A percentile compares a stretch with the other conserved stretches of the same genome.
phyloP scores from a whole-genome alignment of 2,329 filamentous ascomycete genomes.

The Penicillium sp. region DNA sequence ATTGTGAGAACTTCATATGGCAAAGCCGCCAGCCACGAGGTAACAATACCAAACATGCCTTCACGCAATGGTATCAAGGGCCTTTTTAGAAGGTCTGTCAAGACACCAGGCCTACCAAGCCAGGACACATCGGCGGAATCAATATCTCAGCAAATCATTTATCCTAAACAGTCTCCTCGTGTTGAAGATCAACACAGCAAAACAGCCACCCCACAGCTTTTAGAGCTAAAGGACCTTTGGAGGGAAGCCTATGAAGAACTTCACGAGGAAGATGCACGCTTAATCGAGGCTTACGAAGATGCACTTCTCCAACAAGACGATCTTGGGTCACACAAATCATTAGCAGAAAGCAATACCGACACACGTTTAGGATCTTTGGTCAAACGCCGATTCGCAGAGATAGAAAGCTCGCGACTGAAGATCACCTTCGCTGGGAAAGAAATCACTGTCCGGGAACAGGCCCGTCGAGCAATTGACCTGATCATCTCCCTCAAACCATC shows the following conservation, averaged over 20 bases:
- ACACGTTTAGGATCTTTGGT: neutral
- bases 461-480: neutral
- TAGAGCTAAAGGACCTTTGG: neutral
- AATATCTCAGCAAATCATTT: neutral
- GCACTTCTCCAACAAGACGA: neutral
- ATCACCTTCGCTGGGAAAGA: neutral
- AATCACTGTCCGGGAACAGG: neutral
- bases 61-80: neutral
- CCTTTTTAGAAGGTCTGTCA: neutral
- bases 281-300: neutral
- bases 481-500: constrained; percentile 9
- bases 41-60: neutral
- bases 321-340: neutral
- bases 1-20: neutral
- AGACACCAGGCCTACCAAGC: neutral
- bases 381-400: neutral
- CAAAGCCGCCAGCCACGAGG: neutral
- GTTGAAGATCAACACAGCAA: neutral
- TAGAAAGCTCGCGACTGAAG: neutral
- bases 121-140: neutral
- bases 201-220: neutral
- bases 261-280: neutral
- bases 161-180: neutral
- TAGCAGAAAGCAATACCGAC: neutral
- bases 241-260: neutral